A percentile compares a stretch with the other conserved stretches of the same genome.
Conservation (phyloP, 2,329 filamentous ascomycete species). For the Alternaria dauci region DNA sequence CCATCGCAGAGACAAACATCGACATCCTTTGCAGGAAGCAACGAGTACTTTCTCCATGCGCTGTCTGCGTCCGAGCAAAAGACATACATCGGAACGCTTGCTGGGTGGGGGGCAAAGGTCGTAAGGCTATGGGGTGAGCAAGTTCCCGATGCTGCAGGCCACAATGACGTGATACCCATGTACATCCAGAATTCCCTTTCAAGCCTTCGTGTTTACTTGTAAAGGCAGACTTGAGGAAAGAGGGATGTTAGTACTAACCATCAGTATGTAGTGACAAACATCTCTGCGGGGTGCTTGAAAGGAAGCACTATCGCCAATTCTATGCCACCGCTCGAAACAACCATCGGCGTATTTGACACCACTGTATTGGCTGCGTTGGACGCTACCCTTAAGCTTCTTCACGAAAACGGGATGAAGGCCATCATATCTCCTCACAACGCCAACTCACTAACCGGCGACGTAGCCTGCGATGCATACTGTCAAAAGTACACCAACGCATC, state of each 20-base stretch:
- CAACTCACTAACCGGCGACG: background rate
- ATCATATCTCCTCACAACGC: background rate
- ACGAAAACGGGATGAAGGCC: background rate
- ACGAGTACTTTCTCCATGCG: background rate
- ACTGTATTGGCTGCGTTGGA: background rate
- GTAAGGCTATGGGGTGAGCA: background rate
- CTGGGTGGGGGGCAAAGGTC: conserved; percentile 1
- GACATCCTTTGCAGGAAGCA: background rate
- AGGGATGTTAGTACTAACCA: background rate
- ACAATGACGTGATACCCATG: background rate
- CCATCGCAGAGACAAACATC: background rate
- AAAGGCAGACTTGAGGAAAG: background rate
- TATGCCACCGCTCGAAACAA: background rate
- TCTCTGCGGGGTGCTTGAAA: background rate
- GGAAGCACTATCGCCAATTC: background rate
- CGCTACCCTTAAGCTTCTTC: background rate
- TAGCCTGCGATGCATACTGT: background rate
- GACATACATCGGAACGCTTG: background rate
- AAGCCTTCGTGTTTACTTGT: background rate
- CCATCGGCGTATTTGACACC: background rate
- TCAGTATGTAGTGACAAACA: background rate
- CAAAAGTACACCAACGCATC: background rate
- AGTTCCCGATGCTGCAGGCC: background rate
- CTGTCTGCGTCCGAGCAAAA: conserved; percentile 1
- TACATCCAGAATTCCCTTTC: background rate